Conservation (phyloP, 495 filamentous ascomycete genomes). For the Cercophora samala region DNA sequence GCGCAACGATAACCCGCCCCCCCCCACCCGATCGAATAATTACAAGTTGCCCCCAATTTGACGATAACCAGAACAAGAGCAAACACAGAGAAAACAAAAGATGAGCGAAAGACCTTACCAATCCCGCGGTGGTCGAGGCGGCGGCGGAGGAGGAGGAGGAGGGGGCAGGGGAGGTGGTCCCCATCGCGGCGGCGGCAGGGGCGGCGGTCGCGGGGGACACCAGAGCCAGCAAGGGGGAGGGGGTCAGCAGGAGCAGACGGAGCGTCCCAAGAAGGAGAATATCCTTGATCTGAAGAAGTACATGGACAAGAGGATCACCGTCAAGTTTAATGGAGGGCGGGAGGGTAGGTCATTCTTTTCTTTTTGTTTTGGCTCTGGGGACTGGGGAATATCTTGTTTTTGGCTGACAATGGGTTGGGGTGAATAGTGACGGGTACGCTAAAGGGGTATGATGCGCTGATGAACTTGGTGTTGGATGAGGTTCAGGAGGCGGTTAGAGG, state of each 20-base stretch:
- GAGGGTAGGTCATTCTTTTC: slow-evolving; percentile 85
- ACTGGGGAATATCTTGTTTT: too few relatives aligned
- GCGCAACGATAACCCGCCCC: too few relatives aligned
- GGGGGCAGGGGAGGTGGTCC: slow-evolving; percentile 46
- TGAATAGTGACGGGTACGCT: slow-evolving; percentile 73
- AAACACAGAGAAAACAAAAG: background rate
- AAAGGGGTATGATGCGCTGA: slow-evolving; percentile 93
- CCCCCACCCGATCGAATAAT: background rate
- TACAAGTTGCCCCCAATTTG: too few relatives aligned
- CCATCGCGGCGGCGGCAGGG: slow-evolving; percentile 43
- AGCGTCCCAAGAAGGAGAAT: slow-evolving; percentile 93
- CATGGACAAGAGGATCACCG: slow-evolving; percentile 89
- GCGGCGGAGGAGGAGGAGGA: slow-evolving; percentile 13
- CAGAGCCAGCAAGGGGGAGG: slow-evolving; percentile 27
- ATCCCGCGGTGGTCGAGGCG: slow-evolving; percentile 35
- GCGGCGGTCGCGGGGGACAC: slow-evolving; percentile 39
- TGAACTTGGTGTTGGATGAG: slow-evolving; percentile 96
- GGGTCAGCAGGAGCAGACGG: slow-evolving; percentile 36
- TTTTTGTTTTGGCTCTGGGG: too few relatives aligned
- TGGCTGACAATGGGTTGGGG: background rate
- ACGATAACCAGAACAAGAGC: background rate
- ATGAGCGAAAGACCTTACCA: background rate
- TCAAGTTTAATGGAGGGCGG: slow-evolving; percentile 94
- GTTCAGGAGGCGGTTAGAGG: slow-evolving; percentile 86
- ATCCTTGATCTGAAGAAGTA: slow-evolving; percentile 94